Conservation (phyloP, 129 eudicot genomes). For the Chrysanthemum seticuspe region DNA sequence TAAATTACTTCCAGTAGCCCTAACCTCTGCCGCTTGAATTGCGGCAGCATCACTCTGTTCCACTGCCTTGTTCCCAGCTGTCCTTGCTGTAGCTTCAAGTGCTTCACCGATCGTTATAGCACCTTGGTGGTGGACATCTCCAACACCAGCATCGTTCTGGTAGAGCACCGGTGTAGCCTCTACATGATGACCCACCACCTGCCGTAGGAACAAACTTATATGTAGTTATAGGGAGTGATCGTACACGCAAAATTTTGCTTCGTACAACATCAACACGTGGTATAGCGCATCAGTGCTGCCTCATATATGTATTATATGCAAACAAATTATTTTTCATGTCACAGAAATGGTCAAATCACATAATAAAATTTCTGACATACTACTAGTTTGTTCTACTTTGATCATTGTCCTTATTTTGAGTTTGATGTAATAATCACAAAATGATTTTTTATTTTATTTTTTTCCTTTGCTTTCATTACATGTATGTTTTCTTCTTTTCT, state of each 20-base stretch:
- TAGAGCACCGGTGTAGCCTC: conserved; percentile 38
- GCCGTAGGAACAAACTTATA: background rate
- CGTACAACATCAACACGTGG: too few relatives aligned
- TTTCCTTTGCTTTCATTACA: too few relatives aligned
- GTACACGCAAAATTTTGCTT: too few relatives aligned
- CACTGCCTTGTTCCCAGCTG: conserved; percentile 60
- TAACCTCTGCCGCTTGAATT: conserved; percentile 65
- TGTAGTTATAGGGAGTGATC: background rate
- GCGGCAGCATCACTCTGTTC: conserved; percentile 80
- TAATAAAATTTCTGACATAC: too few relatives aligned
- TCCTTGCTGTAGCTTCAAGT: conserved; percentile 53
- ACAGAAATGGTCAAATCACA: too few relatives aligned
- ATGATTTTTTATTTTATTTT: too few relatives aligned
- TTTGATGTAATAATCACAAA: too few relatives aligned
- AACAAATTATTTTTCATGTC: too few relatives aligned
- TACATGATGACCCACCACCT: conserved; percentile 63
- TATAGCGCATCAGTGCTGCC: background rate
- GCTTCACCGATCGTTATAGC: conserved; percentile 83
- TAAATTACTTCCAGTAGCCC: conserved; percentile 60
- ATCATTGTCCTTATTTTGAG: too few relatives aligned
- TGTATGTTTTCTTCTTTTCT: too few relatives aligned
- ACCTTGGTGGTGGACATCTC: conserved; percentile 32
- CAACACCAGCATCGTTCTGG: conserved; percentile 20
- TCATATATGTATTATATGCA: too few relatives aligned
- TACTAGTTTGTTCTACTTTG: too few relatives aligned